Evolutionary conservation across 2,329 filamentous ascomycete species (phyloP).

Genomic region (Pseudonectria buxi): DNA sequence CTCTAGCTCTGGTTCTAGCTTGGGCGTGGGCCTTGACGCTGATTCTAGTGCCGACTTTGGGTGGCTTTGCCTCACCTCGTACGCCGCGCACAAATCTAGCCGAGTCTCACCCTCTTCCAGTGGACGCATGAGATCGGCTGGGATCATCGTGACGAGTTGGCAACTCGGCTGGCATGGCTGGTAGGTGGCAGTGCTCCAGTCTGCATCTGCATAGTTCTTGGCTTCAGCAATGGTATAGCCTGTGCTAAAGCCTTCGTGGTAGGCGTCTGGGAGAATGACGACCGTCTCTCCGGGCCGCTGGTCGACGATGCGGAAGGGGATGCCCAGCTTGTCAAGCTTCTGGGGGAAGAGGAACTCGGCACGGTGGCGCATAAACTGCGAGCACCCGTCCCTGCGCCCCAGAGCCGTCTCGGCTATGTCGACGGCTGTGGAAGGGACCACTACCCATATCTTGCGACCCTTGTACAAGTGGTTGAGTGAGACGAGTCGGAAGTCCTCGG

Average conservation of each 20-base stretch:
- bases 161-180: constrained; percentile 29
- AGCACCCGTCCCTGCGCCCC: constrained; percentile 27
- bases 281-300: constrained; percentile 34
- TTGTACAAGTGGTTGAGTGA: constrained; percentile 34
- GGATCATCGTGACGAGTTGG: constrained; percentile 30
- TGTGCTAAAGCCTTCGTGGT: constrained; percentile 36
- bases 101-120: constrained; percentile 25
- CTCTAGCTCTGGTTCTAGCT: neutral
- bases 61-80: constrained; percentile 4
- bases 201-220: constrained; percentile 32
- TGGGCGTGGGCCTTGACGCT: no score
- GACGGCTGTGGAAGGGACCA: constrained; percentile 30
- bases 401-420: constrained; percentile 28
- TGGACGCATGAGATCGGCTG: constrained; percentile 27
- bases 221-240: constrained; percentile 35
- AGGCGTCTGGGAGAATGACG: constrained; percentile 33
- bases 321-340: constrained; percentile 31
- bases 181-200: constrained; percentile 30
- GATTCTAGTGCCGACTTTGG: constrained; percentile 6
- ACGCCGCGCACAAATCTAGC: constrained; percentile 28
- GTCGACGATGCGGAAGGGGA: constrained; percentile 32
- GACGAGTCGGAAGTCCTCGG: constrained; percentile 33
- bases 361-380: constrained; percentile 35
- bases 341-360: constrained; percentile 36
- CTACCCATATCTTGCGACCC: constrained; percentile 35